phyloP scores from a whole-genome alignment of 352 stramenopile genomes.

The Phytophthora vignae region DNA sequence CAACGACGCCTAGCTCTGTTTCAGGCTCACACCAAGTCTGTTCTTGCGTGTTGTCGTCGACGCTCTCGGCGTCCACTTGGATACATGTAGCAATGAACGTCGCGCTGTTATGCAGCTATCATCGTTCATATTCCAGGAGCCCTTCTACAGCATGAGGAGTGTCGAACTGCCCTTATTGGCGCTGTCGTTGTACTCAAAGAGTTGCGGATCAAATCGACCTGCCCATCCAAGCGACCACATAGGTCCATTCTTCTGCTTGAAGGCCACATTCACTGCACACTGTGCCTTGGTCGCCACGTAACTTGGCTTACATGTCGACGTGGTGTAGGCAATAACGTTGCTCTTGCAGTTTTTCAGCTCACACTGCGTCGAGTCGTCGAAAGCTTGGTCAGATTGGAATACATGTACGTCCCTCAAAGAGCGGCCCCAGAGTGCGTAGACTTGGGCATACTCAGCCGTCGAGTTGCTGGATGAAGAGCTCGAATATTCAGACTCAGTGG shows the following conservation, averaged over 20 bases:
- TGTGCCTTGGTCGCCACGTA: slow-evolving; percentile 11
- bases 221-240: slow-evolving; percentile 24
- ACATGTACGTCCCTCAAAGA: slow-evolving; percentile 33
- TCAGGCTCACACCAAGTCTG: slow-evolving; percentile 32
- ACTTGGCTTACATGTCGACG: slow-evolving; percentile 20
- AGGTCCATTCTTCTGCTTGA: not conserved
- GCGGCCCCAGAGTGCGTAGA: slow-evolving; percentile 27
- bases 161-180: slow-evolving; percentile 5
- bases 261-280: slow-evolving; percentile 17
- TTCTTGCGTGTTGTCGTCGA: not conserved
- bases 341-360: slow-evolving; percentile 26
- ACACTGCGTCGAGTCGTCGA: slow-evolving; percentile 18
- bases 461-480: not conserved
- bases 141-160: slow-evolving; percentile 28
- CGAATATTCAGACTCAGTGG: not conserved
- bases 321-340: slow-evolving; percentile 19
- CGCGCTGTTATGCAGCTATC: slow-evolving; percentile 1
- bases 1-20: not conserved
- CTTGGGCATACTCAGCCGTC: slow-evolving; percentile 30
- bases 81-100: slow-evolving; percentile 29
- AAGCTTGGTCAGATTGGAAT: slow-evolving; percentile 11
- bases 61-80: slow-evolving; percentile 2
- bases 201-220: slow-evolving; percentile 39
- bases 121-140: slow-evolving; percentile 16
- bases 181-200: slow-evolving; percentile 10